Evolutionary conservation across 2,329 filamentous ascomycete genomes (phyloP).

Genomic region (Penicillium sp.): DNA sequence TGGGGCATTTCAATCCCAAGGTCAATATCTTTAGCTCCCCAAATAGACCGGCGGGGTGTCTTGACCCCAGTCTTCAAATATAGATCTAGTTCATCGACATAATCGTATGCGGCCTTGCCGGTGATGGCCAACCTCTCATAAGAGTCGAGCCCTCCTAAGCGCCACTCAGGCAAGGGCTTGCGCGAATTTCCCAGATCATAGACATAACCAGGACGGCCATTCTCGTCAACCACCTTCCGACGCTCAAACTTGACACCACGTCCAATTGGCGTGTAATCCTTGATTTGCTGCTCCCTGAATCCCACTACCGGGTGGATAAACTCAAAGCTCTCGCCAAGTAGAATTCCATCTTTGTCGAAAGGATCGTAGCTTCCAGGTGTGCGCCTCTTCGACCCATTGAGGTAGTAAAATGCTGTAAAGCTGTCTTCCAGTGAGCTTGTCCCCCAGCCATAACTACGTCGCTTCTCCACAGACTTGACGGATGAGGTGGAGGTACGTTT

Average conservation of each 20-base stretch:
- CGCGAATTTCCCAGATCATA: conserved; percentile 9
- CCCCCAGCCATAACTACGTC: conserved; percentile 17
- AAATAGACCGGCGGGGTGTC: background rate
- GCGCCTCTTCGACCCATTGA: conserved; percentile 15
- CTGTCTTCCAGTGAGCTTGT: conserved; percentile 13
- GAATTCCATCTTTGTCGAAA: conserved; percentile 1
- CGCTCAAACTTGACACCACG: conserved; percentile 9
- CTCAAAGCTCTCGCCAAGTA: conserved; percentile 16
- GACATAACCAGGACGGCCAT: conserved; percentile 9
- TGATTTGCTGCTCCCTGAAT: conserved; percentile 12
- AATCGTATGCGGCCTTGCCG: conserved; percentile 11
- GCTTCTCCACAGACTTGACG: background rate
- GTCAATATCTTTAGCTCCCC: background rate
- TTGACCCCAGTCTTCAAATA: conserved; percentile 7
- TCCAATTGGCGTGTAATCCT: conserved; percentile 13
- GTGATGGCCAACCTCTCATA: conserved; percentile 19
- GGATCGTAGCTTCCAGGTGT: conserved; percentile 15
- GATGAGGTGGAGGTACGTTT: background rate
- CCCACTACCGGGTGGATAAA: conserved; percentile 21
- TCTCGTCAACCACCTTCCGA: conserved; percentile 3
- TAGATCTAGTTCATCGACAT: conserved; percentile 14
- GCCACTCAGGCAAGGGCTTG: conserved; percentile 18
- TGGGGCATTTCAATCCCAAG: background rate
- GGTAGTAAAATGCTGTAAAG: conserved; percentile 15
- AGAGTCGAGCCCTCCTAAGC: conserved; percentile 15